Base-by-base conservation (phyloP, 139 green algal genomes). In the Zygnema circumcarinatum region DNA sequence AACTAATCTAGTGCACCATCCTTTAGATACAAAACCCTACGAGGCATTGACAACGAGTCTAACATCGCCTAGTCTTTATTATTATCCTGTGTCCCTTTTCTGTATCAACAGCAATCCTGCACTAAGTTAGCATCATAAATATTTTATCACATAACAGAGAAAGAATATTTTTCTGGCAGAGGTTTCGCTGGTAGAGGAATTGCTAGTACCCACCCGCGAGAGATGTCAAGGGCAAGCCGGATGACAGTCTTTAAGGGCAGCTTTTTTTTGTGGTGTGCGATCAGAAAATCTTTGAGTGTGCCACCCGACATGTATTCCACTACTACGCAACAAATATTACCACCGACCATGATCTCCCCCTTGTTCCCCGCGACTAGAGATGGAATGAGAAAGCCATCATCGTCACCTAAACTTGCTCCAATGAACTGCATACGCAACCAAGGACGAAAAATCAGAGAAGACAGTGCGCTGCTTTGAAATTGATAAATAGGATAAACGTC, bases 201-300 rank as follows among this genome's bases (percentile, higher is more conserved):
- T n/a, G n/a, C n/a, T n/a, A n/a, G n/a, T n/a, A 36, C 40, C 38
- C 25, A 86, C 80, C 80, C 80, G 25, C 54, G 41, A 29, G 80
- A 67, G 62, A 86, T 79, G 53, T 86, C 80, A 29, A 80, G 25
- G 29, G 80, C 80, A 16, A 86, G 80, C 47, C 75, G 80, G 36
- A 86, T 31, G 2, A 86, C 80, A n/a, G 52, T 86, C 25, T 52
- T 41, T 2, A 86, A 35, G 0, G 80, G 53, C 52, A 86, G 32
- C 33, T 86, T 86, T 25, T 35, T 80, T 38, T 69, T 67, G 32
- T 41, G 80, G 80, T 86, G 54, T 31, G 31, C 31, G 80, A 86
- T 86, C 20, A 86, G 41, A 40, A 74, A 86, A 40, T 86, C 80
- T 69, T 86, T 86, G 40, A 86, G 80, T 29, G 39, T 86, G 80